Evolutionary conservation across 495 filamentous ascomycete species (phyloP).

Genomic region (Aspergillus nanangensis): DNA sequence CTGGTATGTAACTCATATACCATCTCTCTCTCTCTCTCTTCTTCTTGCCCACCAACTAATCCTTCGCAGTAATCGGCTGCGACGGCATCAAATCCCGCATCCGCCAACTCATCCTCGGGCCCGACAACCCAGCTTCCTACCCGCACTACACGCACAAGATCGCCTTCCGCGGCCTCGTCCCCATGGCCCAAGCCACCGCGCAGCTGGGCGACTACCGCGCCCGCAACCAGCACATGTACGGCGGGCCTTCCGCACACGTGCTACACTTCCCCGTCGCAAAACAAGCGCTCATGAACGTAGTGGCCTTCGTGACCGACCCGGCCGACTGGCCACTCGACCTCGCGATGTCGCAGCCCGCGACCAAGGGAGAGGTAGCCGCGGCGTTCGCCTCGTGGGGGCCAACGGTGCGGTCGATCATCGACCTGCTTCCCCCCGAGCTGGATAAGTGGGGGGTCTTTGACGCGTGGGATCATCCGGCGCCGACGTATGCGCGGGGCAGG

Average conservation of each 20-base stretch:
- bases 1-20: constrained; percentile 36
- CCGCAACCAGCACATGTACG: constrained; percentile 36
- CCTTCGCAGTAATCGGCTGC: constrained; percentile 40
- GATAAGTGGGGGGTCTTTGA: constrained; percentile 57
- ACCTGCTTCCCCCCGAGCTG: constrained; percentile 37
- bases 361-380: constrained; percentile 17
- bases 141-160: constrained; percentile 48
- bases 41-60: neutral
- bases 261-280: constrained; percentile 40
- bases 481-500: constrained; percentile 29
- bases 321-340: constrained; percentile 28
- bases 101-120: constrained; percentile 39
- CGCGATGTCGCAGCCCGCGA: constrained; percentile 18
- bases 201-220: constrained; percentile 39
- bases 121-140: constrained; percentile 30
- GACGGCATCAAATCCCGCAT: constrained; percentile 56
- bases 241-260: constrained; percentile 40
- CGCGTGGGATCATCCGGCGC: constrained; percentile 36
- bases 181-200: constrained; percentile 35
- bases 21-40: neutral
- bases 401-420: constrained; percentile 29
- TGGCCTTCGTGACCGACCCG: constrained; percentile 37
- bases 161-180: constrained; percentile 50
- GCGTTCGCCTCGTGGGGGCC: constrained; percentile 35
- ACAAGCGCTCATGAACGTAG: constrained; percentile 40